Percentiles rank a stretch among this genome's conserved stretches.
These are phyloP conservation scores for Domatiomyces globalis DNA, from an alignment of 2,329 filamentous ascomycete species.

Conservation along the genomic window DNA sequence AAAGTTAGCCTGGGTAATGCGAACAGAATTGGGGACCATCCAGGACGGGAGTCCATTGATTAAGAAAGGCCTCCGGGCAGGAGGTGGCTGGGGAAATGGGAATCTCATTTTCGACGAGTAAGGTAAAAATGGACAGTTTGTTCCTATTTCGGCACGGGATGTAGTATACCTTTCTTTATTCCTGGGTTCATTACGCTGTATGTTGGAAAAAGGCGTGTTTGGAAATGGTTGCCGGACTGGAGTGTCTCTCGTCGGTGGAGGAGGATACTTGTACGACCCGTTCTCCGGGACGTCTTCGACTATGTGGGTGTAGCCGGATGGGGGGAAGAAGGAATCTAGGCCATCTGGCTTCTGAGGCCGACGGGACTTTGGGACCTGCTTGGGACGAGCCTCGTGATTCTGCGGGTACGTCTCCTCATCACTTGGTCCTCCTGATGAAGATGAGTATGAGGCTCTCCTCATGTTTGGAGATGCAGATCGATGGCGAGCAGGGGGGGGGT, in stretches of 20 bases:
- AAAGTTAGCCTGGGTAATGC: not conserved
- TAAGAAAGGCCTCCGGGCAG: constrained; percentile 3
- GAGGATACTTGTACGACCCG: not conserved
- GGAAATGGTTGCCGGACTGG: not conserved
- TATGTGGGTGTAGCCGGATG: not conserved
- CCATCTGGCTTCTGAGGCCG: not conserved
- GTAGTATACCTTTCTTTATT: not conserved
- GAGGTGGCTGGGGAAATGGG: not conserved
- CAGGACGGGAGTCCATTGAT: constrained; percentile 16
- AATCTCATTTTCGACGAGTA: not conserved
- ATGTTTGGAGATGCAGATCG: constrained; percentile 32
- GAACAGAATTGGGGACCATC: constrained; percentile 19
- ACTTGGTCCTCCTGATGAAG: not conserved
- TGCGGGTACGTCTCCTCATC: not conserved
- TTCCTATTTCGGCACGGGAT: too few species aligned
- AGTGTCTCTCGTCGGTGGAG: not conserved
- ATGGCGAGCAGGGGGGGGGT: constrained; percentile 20
- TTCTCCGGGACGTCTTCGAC: not conserved
- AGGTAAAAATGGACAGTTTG: not conserved
- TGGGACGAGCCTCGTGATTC: not conserved
- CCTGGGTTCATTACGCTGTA: not conserved
- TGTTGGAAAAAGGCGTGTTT: not conserved
- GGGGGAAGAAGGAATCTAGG: not conserved
- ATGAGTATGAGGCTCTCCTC: constrained; percentile 6
- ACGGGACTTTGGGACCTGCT: not conserved